Conservation (phyloP, 2,329 filamentous ascomycete genomes). For the Aspergillus arachidicola region DNA sequence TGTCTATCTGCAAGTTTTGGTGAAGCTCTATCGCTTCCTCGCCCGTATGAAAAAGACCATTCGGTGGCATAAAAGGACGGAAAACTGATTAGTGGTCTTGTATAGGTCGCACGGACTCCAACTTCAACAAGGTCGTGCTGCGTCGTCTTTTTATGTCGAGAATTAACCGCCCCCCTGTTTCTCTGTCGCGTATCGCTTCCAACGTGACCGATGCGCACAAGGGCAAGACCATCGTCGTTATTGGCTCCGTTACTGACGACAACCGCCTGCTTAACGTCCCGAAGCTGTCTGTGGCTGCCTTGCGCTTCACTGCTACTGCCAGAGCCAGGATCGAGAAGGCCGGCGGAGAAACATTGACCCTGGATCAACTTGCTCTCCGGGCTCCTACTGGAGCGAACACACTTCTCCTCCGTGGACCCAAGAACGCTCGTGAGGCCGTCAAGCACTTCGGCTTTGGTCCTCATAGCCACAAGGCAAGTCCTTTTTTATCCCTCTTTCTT, state of each 20-base stretch:
- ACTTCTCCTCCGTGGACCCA: constrained; percentile 93
- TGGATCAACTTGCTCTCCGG: constrained; percentile 95
- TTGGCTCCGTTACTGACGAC: constrained; percentile 97
- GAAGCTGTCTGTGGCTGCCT: constrained; percentile 90
- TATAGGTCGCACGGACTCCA: constrained; percentile 87
- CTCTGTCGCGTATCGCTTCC: constrained; percentile 82
- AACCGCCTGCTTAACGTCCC: constrained; percentile 88
- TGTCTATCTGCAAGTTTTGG: constrained; percentile 94
- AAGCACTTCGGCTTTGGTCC: constrained; percentile 99
- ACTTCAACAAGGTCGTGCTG: constrained; percentile 99
- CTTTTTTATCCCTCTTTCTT: background rate
- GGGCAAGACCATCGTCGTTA: constrained; percentile 83
- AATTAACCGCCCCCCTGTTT: constrained; percentile 96
- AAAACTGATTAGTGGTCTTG: constrained; percentile 22
- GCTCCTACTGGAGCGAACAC: constrained; percentile 97
- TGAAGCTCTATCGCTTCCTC: constrained; percentile 98
- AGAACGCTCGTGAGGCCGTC: constrained; percentile 96
- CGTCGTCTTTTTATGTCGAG: constrained; percentile 97
- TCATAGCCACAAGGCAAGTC: constrained; percentile 89
- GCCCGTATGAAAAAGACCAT: constrained; percentile 63
- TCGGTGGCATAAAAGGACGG: background rate
- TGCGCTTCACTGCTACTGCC: constrained; percentile 95
- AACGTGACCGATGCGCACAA: constrained; percentile 61
- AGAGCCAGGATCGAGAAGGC: constrained; percentile 91
- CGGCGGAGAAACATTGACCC: constrained; percentile 90